A percentile compares a stretch with the other conserved stretches of the same genome.
These are phyloP conservation scores for Ceratocystis colombiana DNA, from an alignment of 2,329 filamentous ascomycete genomes.

Conservation along the genomic window DNA sequence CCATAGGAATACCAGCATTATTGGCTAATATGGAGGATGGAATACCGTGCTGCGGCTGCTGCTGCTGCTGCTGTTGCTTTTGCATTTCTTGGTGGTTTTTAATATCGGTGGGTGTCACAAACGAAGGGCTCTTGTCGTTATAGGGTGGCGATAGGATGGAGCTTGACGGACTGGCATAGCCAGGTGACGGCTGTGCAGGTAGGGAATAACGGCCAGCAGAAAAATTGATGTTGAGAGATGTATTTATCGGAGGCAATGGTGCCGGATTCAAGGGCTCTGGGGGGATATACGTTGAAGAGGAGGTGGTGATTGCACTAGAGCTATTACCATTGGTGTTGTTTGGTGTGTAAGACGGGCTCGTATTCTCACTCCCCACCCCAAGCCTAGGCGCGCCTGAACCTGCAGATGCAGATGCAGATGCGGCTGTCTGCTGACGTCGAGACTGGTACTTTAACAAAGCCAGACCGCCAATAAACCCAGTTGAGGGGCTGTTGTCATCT, in stretches of 20 bases:
- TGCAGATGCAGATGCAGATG: slow-evolving; percentile 17
- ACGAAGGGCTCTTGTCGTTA: slow-evolving; percentile 35
- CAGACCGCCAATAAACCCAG: slow-evolving; percentile 47
- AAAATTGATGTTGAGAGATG: slow-evolving; percentile 15
- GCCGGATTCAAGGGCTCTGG: neutral
- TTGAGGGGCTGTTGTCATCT: slow-evolving; percentile 34
- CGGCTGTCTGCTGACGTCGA: slow-evolving; percentile 32
- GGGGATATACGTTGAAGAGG: neutral
- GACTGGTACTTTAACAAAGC: slow-evolving; percentile 43
- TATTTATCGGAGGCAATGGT: slow-evolving; percentile 30
- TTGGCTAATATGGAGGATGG: neutral
- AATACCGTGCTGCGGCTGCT: slow-evolving; percentile 15
- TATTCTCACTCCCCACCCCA: slow-evolving; percentile 18
- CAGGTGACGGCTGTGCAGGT: slow-evolving; percentile 20
- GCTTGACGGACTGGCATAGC: slow-evolving; percentile 21
- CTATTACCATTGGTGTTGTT: slow-evolving; percentile 10
- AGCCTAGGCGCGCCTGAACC: neutral
- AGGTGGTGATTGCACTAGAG: neutral
- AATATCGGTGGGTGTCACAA: slow-evolving; percentile 43
- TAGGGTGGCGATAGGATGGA: slow-evolving; percentile 15
- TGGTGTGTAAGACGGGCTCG: slow-evolving; percentile 19
- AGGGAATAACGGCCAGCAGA: slow-evolving; percentile 20
- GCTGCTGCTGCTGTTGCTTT: slow-evolving; percentile 26
- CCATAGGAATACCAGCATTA: neutral
- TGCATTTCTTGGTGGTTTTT: slow-evolving; percentile 31